These are phyloP conservation scores for Suillus americanus DNA, from an alignment of 768 basidiomycete species.

Conservation along the genomic window DNA sequence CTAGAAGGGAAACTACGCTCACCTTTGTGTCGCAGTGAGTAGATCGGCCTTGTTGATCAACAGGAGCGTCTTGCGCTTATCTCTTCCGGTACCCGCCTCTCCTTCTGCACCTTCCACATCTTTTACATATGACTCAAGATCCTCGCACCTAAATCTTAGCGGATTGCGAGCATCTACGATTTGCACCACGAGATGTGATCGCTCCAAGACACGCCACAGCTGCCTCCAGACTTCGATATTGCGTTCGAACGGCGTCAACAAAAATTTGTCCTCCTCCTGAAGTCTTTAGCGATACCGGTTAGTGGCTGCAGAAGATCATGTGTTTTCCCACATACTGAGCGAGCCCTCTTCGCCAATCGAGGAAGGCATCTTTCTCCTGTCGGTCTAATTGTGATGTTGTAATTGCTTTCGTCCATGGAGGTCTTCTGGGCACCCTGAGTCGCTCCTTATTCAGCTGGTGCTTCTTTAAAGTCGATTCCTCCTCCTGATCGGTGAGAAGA, in stretches of 20 bases:
- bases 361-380: slow-evolving; percentile 86
- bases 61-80: slow-evolving; percentile 71
- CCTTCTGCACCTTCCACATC: slow-evolving; percentile 86
- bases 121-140: slow-evolving; percentile 80
- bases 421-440: slow-evolving; percentile 86
- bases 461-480: slow-evolving; percentile 67
- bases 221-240: slow-evolving; percentile 99
- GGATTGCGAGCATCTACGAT: slow-evolving; percentile 98
- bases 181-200: slow-evolving; percentile 92
- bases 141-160: slow-evolving; percentile 87
- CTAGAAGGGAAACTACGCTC: slow-evolving; percentile 14
- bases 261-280: slow-evolving; percentile 81
- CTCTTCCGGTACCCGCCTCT: slow-evolving; percentile 73
- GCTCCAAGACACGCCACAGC: slow-evolving; percentile 94
- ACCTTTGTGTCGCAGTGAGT: slow-evolving; percentile 85
- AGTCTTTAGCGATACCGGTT: slow-evolving; percentile 48
- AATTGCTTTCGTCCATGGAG: slow-evolving; percentile 85
- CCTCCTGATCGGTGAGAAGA: slow-evolving; percentile 80
- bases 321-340: slow-evolving; percentile 67
- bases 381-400: slow-evolving; percentile 77
- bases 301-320: not conserved
- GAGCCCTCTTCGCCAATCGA: slow-evolving; percentile 90
- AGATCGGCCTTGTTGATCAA: slow-evolving; percentile 97
- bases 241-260: slow-evolving; percentile 96
- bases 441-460: slow-evolving; percentile 73